Evolutionary conservation across 2,329 filamentous ascomycete species (phyloP).

Genomic region (Byssoonygena ceratinophila): DNA sequence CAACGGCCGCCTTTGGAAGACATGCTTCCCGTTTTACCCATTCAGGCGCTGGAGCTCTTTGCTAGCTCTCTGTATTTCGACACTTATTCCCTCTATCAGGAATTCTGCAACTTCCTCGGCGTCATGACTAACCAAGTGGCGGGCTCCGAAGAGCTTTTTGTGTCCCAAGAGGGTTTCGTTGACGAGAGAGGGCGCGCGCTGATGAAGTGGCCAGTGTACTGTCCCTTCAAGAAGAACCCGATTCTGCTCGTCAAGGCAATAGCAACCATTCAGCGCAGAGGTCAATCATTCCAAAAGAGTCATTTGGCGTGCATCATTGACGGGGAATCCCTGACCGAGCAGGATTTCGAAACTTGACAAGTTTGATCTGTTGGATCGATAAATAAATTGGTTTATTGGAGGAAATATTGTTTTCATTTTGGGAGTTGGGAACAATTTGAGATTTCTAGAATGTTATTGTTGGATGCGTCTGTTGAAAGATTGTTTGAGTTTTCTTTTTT

Average conservation of each 20-base stretch:
- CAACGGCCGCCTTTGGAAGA: constrained; percentile 10
- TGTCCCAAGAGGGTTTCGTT: constrained; percentile 23
- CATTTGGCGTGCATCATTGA: constrained; percentile 36
- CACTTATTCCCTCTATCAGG: constrained; percentile 43
- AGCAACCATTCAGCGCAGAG: constrained; percentile 30
- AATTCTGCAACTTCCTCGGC: constrained; percentile 17
- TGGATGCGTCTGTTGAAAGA: too few species aligned
- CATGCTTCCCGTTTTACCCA: constrained; percentile 18
- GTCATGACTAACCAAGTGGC: neutral
- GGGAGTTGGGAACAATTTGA: too few species aligned
- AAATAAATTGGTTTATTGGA: too few species aligned
- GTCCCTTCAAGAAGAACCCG: constrained; percentile 30
- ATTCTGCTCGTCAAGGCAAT: constrained; percentile 33
- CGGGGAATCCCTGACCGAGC: constrained; percentile 26
- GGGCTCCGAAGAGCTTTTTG: constrained; percentile 6
- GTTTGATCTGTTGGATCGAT: too few species aligned
- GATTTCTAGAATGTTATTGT: too few species aligned
- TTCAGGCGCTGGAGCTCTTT: constrained; percentile 43
- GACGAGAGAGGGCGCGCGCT: constrained; percentile 20
- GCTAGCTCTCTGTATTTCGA: constrained; percentile 55
- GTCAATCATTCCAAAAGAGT: constrained; percentile 34
- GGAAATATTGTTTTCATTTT: too few species aligned
- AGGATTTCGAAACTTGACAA: constrained; percentile 24
- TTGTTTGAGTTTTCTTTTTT: too few species aligned
- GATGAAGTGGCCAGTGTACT: constrained; percentile 19